These are phyloP conservation scores for Zelonia costaricensis DNA, from an alignment of 208 protist genomes.

Conservation along the genomic window DNA sequence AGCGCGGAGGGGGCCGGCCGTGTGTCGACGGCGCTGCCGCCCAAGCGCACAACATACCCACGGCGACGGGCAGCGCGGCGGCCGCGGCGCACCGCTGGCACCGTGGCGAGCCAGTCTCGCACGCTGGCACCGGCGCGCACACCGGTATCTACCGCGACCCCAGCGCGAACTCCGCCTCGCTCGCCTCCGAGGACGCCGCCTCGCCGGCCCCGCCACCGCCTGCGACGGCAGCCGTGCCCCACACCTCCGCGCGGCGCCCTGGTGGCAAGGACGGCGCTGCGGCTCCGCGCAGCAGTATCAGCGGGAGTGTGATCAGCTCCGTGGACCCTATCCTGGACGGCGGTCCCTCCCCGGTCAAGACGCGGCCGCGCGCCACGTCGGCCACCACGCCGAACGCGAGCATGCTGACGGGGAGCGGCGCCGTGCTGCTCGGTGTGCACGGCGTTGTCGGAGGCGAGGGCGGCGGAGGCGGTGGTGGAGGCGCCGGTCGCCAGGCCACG, in stretches of 20 bases:
- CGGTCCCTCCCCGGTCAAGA: background rate
- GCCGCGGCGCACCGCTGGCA: slow-evolving; percentile 7
- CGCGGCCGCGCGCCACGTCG: background rate
- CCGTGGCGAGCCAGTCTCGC: slow-evolving; percentile 3
- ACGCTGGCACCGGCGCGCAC: slow-evolving; percentile 6
- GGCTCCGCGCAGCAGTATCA: background rate
- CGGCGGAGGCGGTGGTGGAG: background rate
- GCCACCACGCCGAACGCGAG: background rate
- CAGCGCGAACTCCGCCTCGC: background rate
- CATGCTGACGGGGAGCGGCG: background rate
- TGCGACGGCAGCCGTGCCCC: background rate
- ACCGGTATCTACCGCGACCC: slow-evolving; percentile 37
- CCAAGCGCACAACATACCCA: too few relatives aligned
- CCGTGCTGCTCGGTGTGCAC: too few relatives aligned
- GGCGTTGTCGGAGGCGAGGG: too few relatives aligned
- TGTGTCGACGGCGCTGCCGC: too few relatives aligned
- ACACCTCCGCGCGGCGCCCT: background rate
- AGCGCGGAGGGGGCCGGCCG: too few relatives aligned
- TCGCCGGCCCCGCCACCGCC: background rate
- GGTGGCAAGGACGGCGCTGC: too few relatives aligned
- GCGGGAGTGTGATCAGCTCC: background rate
- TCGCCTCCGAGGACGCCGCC: background rate
- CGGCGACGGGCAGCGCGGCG: background rate
- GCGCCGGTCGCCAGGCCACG: too few relatives aligned
- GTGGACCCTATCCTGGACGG: background rate